Conservation (phyloP, 2,329 filamentous ascomycete genomes). For the Nemania abortiva region DNA sequence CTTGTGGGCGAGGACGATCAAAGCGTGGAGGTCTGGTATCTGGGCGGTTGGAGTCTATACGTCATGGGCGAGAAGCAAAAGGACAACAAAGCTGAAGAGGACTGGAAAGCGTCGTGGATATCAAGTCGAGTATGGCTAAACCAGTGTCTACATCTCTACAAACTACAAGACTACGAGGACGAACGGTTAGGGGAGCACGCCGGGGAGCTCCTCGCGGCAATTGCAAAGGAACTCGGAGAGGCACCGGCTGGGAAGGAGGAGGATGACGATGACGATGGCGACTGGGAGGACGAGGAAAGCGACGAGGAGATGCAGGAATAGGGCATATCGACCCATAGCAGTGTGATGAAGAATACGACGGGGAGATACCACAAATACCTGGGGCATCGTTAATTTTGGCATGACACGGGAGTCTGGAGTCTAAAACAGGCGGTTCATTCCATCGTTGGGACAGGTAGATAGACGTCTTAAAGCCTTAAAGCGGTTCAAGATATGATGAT, state of each 20-base stretch:
- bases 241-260: conserved; percentile 67
- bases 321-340: conserved; percentile 18
- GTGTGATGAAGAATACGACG: conserved; percentile 16
- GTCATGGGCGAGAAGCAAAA: conserved; percentile 79
- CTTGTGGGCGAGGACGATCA: conserved; percentile 90
- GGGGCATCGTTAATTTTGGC: conserved; percentile 40
- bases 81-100: conserved; percentile 58
- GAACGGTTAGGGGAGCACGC: conserved; percentile 81
- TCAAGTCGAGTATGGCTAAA: conserved; percentile 86
- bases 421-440: conserved; percentile 40
- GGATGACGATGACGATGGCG: conserved; percentile 66
- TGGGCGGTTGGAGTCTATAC: conserved; percentile 93
- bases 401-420: conserved; percentile 46
- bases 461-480: conserved; percentile 27
- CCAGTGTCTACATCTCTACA: conserved; percentile 83
- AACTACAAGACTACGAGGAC: conserved; percentile 85
- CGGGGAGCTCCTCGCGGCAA: conserved; percentile 73
- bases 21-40: conserved; percentile 96
- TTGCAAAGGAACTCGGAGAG: conserved; percentile 74
- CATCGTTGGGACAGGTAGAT: conserved; percentile 26
- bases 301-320: conserved; percentile 70
- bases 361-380: conserved; percentile 45
- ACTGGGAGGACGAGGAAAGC: conserved; percentile 60
- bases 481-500: conserved; percentile 34
- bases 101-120: conserved; percentile 73